Conservation (phyloP, 1,284 basidiomycete genomes). For the Cutaneotrichosporon dermatis region DNA sequence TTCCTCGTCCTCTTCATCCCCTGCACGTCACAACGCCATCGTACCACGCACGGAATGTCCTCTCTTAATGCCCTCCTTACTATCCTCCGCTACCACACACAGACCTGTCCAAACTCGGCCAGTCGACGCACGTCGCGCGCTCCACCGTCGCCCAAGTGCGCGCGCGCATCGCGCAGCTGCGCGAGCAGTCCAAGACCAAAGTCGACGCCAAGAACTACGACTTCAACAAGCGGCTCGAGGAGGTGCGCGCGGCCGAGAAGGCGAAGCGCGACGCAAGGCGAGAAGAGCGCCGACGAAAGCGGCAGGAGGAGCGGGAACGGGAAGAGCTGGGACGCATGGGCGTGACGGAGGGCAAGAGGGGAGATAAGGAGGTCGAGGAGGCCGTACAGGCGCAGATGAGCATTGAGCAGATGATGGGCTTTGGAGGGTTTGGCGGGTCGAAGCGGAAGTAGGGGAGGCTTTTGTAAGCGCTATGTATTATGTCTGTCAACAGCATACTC, state of each 20-base stretch:
- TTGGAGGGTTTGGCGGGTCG: slow-evolving; percentile 70
- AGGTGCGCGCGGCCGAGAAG: slow-evolving; percentile 63
- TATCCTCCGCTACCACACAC: slow-evolving; percentile 56
- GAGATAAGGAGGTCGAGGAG: slow-evolving; percentile 13
- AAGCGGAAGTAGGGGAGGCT: slow-evolving; percentile 6
- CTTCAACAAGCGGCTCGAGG: slow-evolving; percentile 80
- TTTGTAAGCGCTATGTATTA: too few species aligned
- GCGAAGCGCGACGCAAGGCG: slow-evolving; percentile 55
- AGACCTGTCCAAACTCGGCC: slow-evolving; percentile 74
- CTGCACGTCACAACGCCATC: too few species aligned
- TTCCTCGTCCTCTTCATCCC: background rate
- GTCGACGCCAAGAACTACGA: slow-evolving; percentile 82
- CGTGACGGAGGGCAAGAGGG: slow-evolving; percentile 12
- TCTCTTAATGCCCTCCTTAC: too few species aligned
- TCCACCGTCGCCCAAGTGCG: slow-evolving; percentile 90
- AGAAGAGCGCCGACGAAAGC: slow-evolving; percentile 55
- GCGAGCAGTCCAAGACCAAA: slow-evolving; percentile 75
- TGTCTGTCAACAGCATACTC: too few species aligned
- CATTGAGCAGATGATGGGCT: slow-evolving; percentile 86
- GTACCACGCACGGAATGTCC: too few species aligned
- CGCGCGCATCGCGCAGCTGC: slow-evolving; percentile 77
- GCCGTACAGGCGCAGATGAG: slow-evolving; percentile 48
- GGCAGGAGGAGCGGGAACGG: slow-evolving; percentile 34
- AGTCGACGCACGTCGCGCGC: slow-evolving; percentile 83
- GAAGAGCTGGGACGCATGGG: slow-evolving; percentile 26